Percentiles rank a stretch among this genome's conserved stretches.
These are phyloP conservation scores for Capsicum chinense DNA, from an alignment of 257 asterid species.

Conservation along the genomic window DNA sequence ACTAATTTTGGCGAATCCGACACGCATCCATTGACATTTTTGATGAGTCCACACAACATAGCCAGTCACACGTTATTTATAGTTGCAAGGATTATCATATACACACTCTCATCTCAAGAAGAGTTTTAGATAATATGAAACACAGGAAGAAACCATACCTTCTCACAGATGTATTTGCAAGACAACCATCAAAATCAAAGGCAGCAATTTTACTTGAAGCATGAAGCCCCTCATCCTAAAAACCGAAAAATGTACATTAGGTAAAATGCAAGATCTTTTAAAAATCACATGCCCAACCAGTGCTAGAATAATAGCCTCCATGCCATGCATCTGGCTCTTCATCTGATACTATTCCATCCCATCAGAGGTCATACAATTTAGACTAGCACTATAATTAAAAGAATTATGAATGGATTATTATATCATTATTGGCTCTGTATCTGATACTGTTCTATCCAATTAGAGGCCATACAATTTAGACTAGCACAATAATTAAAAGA, in stretches of 20 bases:
- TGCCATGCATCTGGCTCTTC: not conserved
- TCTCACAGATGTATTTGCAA: slow-evolving; percentile 80
- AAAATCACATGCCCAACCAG: slow-evolving; percentile 1
- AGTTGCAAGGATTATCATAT: not conserved
- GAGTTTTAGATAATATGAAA: slow-evolving; percentile 25
- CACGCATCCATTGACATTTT: no score
- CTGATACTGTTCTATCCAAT: not conserved
- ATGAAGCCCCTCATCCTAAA: slow-evolving; percentile 76
- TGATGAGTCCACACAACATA: no score
- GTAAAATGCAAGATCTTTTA: not conserved
- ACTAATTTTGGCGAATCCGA: no score
- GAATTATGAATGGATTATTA: not conserved
- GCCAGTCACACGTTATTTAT: not conserved
- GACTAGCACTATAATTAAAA: not conserved
- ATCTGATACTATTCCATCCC: slow-evolving; percentile 5
- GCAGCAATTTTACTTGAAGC: slow-evolving; percentile 93
- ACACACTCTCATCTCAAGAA: not conserved
- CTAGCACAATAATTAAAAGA: not conserved
- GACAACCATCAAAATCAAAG: slow-evolving; percentile 98
- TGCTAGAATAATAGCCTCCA: not conserved
- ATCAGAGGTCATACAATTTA: not conserved
- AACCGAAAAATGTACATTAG: not conserved
- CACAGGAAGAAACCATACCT: slow-evolving; percentile 52
- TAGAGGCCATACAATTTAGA: not conserved
- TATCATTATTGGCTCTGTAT: not conserved